Base-by-base conservation (phyloP, 2,329 filamentous ascomycete genomes). In the Cryphonectria naterciae region DNA sequence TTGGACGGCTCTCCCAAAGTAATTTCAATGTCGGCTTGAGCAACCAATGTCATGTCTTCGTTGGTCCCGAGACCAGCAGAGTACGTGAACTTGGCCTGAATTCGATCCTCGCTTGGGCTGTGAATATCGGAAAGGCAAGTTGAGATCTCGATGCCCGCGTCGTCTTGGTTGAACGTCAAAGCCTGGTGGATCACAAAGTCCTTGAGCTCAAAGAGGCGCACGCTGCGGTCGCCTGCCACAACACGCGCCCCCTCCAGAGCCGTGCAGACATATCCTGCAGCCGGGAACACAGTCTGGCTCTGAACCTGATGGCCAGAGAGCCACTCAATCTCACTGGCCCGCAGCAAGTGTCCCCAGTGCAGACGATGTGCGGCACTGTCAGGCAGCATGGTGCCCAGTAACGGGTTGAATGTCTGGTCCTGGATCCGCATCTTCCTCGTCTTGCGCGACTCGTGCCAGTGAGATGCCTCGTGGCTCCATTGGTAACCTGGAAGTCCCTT, bases 271-370 rank as follows among this genome's bases (percentile, higher is more conserved):
- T 77, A 77, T 0, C 73, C 75, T 0, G 76, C 68, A 1, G 73
- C 78, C 0, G 84, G 84, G 39, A 83, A 84, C 0, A 85, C 75
- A 10, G 78, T 74, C 19, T 81, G 74, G 0, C 76, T 75, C 22
- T 81, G 76, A 13, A 77, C 43, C 4, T 72, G 68, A 52, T 86
- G 83, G 8, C 82, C 79, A 0, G 69, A 43, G 1, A 85, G 73
- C 84, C 84, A 85, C 1, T 77, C 74, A 0, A 79, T 68, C 25
- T 80, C 76, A 1, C 70, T 62, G 0, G 74, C 65, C 3, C 71
- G 72, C 6, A 79, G 70, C 5, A 76, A 52, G 56, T 79, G 77
- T 4, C 67, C 46, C 77, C 77, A 79, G 19, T 73, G 71, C 13
- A 75, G 46, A 10, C 75, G 70, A 11, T 74, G 69, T 0, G 41